Percentiles rank a stretch among this genome's conserved stretches.
These are phyloP conservation scores for Plasmopara halstedii DNA, from an alignment of 352 stramenopile species.

Conservation along the genomic window DNA sequence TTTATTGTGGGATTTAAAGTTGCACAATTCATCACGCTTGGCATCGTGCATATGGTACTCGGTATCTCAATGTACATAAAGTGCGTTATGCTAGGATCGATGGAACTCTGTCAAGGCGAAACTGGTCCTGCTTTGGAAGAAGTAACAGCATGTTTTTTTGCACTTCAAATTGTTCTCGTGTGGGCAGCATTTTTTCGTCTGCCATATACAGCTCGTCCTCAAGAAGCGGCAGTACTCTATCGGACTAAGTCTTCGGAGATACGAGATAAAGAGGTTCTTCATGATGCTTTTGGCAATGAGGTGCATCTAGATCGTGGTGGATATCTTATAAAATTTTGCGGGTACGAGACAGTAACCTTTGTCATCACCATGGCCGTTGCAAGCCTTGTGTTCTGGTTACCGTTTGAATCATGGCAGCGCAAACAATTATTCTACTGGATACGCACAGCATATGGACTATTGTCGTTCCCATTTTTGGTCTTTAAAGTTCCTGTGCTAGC, in stretches of 20 bases:
- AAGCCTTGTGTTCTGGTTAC: constrained; percentile 50
- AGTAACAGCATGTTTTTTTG: constrained; percentile 75
- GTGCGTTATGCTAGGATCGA: constrained; percentile 55
- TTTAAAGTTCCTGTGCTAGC: constrained; percentile 84
- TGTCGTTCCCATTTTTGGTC: constrained; percentile 80
- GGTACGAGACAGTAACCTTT: constrained; percentile 81
- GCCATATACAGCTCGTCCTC: constrained; percentile 66
- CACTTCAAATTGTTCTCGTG: constrained; percentile 75
- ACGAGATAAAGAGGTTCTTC: constrained; percentile 40
- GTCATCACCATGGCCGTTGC: constrained; percentile 59
- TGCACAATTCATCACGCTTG: constrained; percentile 86
- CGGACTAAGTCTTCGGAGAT: constrained; percentile 42
- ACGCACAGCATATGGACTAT: constrained; percentile 74
- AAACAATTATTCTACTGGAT: constrained; percentile 85
- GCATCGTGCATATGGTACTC: constrained; percentile 58
- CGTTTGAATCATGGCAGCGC: constrained; percentile 70
- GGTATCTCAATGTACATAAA: constrained; percentile 64
- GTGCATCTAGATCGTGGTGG: constrained; percentile 72
- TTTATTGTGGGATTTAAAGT: constrained; percentile 90
- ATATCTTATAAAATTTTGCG: constrained; percentile 82
- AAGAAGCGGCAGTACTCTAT: constrained; percentile 45
- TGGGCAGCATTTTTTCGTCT: constrained; percentile 82
- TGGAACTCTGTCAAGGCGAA: constrained; percentile 50
- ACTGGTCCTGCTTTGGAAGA: constrained; percentile 51
- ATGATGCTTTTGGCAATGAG: constrained; percentile 76